Percentiles rank a stretch among this genome's conserved stretches.
phyloP scores from a whole-genome alignment of 495 filamentous ascomycete genomes.

The Lindgomyces ingoldianus region DNA sequence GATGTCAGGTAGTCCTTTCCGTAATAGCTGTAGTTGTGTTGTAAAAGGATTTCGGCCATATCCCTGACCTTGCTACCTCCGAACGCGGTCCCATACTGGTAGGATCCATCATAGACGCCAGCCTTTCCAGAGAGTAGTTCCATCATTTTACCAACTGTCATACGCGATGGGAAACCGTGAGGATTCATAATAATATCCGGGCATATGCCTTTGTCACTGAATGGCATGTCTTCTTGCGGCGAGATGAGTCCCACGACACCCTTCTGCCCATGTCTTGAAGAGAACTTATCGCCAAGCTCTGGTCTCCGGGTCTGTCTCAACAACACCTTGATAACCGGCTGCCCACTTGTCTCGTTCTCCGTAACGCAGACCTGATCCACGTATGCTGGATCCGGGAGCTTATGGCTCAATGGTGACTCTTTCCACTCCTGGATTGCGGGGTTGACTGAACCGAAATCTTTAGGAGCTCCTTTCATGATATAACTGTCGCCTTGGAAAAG shows the following conservation, averaged over 20 bases:
- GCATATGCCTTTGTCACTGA: conserved; percentile 82
- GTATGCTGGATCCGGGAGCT: conserved; percentile 77
- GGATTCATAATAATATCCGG: conserved; percentile 99
- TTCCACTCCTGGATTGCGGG: conserved; percentile 51
- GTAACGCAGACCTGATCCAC: conserved; percentile 83
- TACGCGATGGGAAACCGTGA: conserved; percentile 98
- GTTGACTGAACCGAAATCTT: conserved; percentile 56
- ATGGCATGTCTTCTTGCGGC: conserved; percentile 95
- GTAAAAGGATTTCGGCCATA: conserved; percentile 80
- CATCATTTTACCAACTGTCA: conserved; percentile 98
- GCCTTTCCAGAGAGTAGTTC: conserved; percentile 95
- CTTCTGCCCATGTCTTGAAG: conserved; percentile 52
- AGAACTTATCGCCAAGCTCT: conserved; percentile 68
- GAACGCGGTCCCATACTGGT: conserved; percentile 93
- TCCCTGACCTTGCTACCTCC: conserved; percentile 87
- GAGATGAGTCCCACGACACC: conserved; percentile 93
- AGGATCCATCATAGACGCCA: conserved; percentile 75
- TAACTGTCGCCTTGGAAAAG: conserved; percentile 75
- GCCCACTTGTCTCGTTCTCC: conserved; percentile 22
- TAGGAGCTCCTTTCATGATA: conserved; percentile 81
- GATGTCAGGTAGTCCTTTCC: conserved; percentile 96
- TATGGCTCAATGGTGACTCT: conserved; percentile 75
- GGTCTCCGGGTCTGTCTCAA: conserved; percentile 90
- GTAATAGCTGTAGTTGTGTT: conserved; percentile 89
- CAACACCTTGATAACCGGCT: conserved; percentile 76